Percentiles rank a stretch among this genome's conserved stretches.
Evolutionary conservation across 192 early-diverging fungal species (phyloP).

Genomic region (Mortierella alpina): DNA sequence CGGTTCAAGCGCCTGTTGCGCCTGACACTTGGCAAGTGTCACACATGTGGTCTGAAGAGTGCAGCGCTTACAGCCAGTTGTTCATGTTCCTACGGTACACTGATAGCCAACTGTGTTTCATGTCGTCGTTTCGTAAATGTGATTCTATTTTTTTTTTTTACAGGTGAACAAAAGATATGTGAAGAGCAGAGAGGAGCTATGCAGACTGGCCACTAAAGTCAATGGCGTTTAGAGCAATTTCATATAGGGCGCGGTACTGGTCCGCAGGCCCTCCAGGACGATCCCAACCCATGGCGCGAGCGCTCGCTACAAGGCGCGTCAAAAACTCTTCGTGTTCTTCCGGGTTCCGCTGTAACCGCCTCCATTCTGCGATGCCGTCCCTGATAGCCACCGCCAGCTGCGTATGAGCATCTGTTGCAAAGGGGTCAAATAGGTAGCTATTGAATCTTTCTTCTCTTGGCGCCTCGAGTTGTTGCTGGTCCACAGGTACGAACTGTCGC

Average conservation of each 20-base stretch:
- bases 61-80: no score
- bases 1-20: no score
- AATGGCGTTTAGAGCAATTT: constrained; percentile 36
- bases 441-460: constrained; percentile 49
- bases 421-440: constrained; percentile 58
- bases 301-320: constrained; percentile 58
- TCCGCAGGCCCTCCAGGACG: constrained; percentile 59
- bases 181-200: neutral
- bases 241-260: constrained; percentile 59
- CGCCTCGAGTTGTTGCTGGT: constrained; percentile 34
- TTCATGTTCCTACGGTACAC: no score
- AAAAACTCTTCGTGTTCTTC: constrained; percentile 57
- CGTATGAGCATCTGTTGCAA: constrained; percentile 28
- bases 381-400: constrained; percentile 53
- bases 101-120: no score
- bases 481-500: constrained; percentile 27
- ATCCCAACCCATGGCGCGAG: constrained; percentile 62
- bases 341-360: constrained; percentile 18
- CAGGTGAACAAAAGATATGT: no score
- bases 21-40: no score
- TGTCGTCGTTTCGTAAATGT: no score
- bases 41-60: no score
- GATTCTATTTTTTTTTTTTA: no score
- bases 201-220: constrained; percentile 13
- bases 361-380: constrained; percentile 50